A percentile compares a stretch with the other conserved stretches of the same genome.
Evolutionary conservation across 768 basidiomycete genomes (phyloP).

Genomic region (Hericium erinaceus): DNA sequence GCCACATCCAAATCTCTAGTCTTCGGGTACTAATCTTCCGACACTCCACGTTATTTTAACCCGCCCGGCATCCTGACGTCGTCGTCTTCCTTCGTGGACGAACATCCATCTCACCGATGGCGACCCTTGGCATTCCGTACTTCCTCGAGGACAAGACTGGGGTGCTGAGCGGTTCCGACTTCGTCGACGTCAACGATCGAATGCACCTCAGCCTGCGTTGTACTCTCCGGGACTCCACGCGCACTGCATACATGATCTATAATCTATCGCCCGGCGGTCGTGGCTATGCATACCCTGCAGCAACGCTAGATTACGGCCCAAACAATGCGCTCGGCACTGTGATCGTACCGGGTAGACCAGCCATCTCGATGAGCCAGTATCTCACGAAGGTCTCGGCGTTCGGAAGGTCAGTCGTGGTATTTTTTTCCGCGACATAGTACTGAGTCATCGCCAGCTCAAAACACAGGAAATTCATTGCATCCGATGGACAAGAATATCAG

Average conservation of each 20-base stretch:
- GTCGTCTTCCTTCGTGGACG: too few relatives aligned
- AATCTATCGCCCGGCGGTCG: conserved; percentile 26
- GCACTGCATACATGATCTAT: conserved; percentile 45
- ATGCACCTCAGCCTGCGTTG: conserved; percentile 41
- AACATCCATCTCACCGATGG: conserved; percentile 17
- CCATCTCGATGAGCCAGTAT: conserved; percentile 43
- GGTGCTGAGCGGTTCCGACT: conserved; percentile 42
- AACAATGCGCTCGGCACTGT: conserved; percentile 44
- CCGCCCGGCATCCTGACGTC: not conserved
- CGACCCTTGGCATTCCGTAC: conserved; percentile 46
- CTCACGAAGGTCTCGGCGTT: conserved; percentile 30
- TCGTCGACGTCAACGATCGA: conserved; percentile 55
- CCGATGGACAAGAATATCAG: conserved; percentile 51
- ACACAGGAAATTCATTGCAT: conserved; percentile 44
- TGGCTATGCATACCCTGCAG: conserved; percentile 28
- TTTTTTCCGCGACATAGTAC: conserved; percentile 3
- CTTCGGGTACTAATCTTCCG: not conserved
- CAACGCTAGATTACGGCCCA: conserved; percentile 43
- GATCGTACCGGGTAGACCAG: conserved; percentile 26
- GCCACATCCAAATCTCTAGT: not conserved
- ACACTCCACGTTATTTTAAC: not conserved
- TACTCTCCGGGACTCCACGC: conserved; percentile 32
- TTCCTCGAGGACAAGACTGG: conserved; percentile 61
- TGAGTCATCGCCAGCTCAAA: conserved; percentile 25
- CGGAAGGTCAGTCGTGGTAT: conserved; percentile 31